Base-by-base conservation (phyloP, 2,329 filamentous ascomycete species). In the Leptoxyphium fumago region DNA sequence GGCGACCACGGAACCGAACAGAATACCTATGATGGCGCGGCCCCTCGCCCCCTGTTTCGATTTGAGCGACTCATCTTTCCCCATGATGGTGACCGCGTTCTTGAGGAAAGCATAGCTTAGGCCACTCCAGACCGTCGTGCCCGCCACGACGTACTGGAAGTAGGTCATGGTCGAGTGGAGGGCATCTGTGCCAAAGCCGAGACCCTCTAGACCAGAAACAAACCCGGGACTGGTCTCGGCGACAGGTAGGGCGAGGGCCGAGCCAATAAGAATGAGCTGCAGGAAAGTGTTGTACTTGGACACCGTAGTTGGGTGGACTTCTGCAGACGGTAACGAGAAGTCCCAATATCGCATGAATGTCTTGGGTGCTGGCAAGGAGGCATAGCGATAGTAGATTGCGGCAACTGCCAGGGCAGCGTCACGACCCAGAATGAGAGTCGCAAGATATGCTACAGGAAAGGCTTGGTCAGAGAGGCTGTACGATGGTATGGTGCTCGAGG, bases 301-400 rank as follows among this genome's bases (percentile, higher is more conserved):
- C 48, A 93, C 84, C 1, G 74, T 81, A 0, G 85, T 91, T 1
- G 85, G 85, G 47, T 78, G 81, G 5, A 93, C 85, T 64, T 91
- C 84, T 2, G 85, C 85, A 34, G 80, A 84, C 2, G 85, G 91
- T 11, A 98, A 73, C 2, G 84, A 89, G 60, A 98, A 96, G 64
- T 98, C 91, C 91, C 91, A 98, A 65, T 96, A 98, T 14, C 91
- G 73, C 14, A 75, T 67, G 64, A 95, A 84, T 0, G 91, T 96
- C 66, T 96, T 96, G 1, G 91, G 91, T 0, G 84, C 80, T 0
- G 91, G 91, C 5, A 98, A 73, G 2, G 85, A 93, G 52, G 95
- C 93, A 76, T 86, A 96, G 50, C 91, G 82, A 64, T 91, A 96
- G 68, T 95, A 96, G 53, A 98, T 80, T 18, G 91, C 91, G 2